Base-by-base conservation (phyloP, 2,329 filamentous ascomycete genomes). In the Xylariaceae sp. region DNA sequence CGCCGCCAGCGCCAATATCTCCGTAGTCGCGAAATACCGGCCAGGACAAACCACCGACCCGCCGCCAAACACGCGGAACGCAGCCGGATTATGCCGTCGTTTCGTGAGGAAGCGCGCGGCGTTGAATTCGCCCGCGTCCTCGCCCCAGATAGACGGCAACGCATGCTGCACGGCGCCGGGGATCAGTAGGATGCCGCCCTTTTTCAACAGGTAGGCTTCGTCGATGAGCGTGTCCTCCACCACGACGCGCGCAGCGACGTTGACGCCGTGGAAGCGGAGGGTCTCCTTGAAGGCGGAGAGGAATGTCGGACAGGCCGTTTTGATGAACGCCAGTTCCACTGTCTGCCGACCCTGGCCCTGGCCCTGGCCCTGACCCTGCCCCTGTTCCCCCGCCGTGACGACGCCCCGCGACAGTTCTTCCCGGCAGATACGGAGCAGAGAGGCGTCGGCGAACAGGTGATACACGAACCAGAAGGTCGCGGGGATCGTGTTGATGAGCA, bases 241-340 rank as follows among this genome's bases (percentile, higher is more conserved):
- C 2, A 57, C 31, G 26, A 50, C 26, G 2, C 51, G 40, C 26
- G 19, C 61, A 78, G 80, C 6, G 12, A 19, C 41, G 29, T 44
- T 44, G 6, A 19, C 26, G 29, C 41, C 26, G 8, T 44, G 41
- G 19, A 44, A 7, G 19, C 41, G 41, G 12, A 44, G 41, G 19
- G 26, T 11, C 29, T 44, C 41, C 19, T 19, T 19, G 19, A 19
- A 19, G 19, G 19, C 19, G 19, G 19, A 19, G 19, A 19, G 19
- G 19, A 19, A 19, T 19, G 19, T 19, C 19, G 41, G 29, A 44
- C 41, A 30, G 26, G 41, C 9, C 19, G 19, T 19, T 19, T 19
- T 19, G 19, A 19, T 19, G 19, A 19, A 19, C 19, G 19, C 19
- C 19, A 19, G 19, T 19, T 19, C 19, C 0, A 19, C 19, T 19